phyloP scores from a whole-genome alignment of 2,329 filamentous ascomycete species.

The Nemania sp. region DNA sequence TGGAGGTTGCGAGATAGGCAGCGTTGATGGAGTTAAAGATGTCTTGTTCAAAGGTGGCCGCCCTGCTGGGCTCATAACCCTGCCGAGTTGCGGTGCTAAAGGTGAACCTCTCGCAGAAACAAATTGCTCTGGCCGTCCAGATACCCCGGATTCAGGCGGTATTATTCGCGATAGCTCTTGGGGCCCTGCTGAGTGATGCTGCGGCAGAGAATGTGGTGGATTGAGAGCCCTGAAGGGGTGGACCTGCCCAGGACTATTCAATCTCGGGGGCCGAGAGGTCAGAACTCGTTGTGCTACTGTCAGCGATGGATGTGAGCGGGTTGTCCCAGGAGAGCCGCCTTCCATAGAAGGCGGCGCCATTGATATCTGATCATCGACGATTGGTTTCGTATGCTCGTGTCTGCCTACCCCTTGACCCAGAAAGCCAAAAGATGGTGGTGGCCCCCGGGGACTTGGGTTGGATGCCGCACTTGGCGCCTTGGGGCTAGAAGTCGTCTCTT shows the following conservation, averaged over 20 bases:
- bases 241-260: slow-evolving; percentile 50
- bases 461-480: slow-evolving; percentile 26
- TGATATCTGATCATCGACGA: slow-evolving; percentile 26
- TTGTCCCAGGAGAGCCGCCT: slow-evolving; percentile 38
- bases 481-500: slow-evolving; percentile 25
- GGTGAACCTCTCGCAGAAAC: slow-evolving; percentile 30
- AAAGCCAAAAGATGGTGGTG: slow-evolving; percentile 30
- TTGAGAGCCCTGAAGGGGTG: slow-evolving; percentile 38
- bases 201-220: slow-evolving; percentile 35
- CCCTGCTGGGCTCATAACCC: slow-evolving; percentile 25
- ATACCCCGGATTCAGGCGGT: slow-evolving; percentile 23
- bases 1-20: slow-evolving; percentile 36
- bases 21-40: slow-evolving; percentile 31
- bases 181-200: slow-evolving; percentile 27
- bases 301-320: slow-evolving; percentile 38
- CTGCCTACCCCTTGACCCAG: slow-evolving; percentile 29
- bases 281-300: slow-evolving; percentile 52
- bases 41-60: slow-evolving; percentile 29
- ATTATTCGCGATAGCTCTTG: slow-evolving; percentile 27
- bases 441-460: slow-evolving; percentile 33
- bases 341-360: slow-evolving; percentile 37
- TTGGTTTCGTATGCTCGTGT: slow-evolving; percentile 30
- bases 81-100: slow-evolving; percentile 34
- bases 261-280: slow-evolving; percentile 61
- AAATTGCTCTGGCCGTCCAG: slow-evolving; percentile 28